phyloP scores from a whole-genome alignment of 805 yeast genomes.

The Tetrapisispora pingtungensis region DNA sequence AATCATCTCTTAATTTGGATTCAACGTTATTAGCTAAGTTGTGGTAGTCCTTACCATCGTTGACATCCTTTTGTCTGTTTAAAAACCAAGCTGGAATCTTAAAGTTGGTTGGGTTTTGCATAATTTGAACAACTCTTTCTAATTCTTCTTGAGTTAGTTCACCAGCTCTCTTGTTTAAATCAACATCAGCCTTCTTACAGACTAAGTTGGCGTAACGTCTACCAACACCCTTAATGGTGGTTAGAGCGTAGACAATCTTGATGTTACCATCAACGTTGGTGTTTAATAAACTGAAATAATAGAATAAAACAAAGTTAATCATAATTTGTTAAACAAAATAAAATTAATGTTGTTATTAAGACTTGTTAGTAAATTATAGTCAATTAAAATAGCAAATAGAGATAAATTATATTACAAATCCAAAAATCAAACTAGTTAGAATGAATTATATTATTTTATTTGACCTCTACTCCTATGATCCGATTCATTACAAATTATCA shows the following conservation, averaged over 20 bases:
- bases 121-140: slow-evolving; percentile 98
- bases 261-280: slow-evolving; percentile 99
- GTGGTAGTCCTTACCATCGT: slow-evolving; percentile 99
- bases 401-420: no score
- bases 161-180: slow-evolving; percentile 98
- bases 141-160: slow-evolving; percentile 99
- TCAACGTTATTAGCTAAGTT: slow-evolving; percentile 97
- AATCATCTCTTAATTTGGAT: slow-evolving; percentile 98
- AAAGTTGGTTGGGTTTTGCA: slow-evolving; percentile 99
- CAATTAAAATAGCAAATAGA: no score
- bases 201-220: slow-evolving; percentile 99
- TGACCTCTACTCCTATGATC: no score
- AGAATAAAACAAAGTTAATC: slow-evolving; percentile 4
- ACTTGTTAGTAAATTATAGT: no score
- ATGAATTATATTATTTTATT: no score
- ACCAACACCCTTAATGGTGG: slow-evolving; percentile 99
- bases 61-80: slow-evolving; percentile 97
- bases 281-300: slow-evolving; percentile 80
- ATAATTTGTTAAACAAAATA: no score
- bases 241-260: slow-evolving; percentile 99
- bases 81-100: slow-evolving; percentile 99
- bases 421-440: no score
- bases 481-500: no score
- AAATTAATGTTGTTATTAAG: no score
- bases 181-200: slow-evolving; percentile 99